Evolutionary conservation across 768 basidiomycete genomes (phyloP).

Genomic region (Trametes villosa): DNA sequence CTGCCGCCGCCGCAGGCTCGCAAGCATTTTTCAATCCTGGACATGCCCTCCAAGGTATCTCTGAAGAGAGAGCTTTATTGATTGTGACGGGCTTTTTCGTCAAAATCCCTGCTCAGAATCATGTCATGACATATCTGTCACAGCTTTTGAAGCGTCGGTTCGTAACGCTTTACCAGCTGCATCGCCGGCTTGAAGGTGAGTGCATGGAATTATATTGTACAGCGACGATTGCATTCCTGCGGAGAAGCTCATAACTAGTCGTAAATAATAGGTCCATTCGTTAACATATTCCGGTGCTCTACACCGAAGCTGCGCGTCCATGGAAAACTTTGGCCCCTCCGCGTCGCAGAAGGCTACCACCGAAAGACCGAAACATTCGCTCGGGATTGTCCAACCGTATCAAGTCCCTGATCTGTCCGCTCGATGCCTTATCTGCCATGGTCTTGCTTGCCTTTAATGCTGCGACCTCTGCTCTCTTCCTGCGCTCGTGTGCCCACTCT

Average conservation of each 20-base stretch:
- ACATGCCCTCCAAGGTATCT: too few relatives aligned
- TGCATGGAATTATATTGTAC: too few relatives aligned
- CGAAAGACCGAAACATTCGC: background rate
- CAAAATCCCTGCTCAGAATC: too few relatives aligned
- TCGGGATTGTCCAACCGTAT: background rate
- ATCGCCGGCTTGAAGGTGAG: too few relatives aligned
- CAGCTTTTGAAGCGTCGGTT: too few relatives aligned
- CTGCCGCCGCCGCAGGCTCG: background rate
- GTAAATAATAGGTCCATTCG: background rate
- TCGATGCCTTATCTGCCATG: background rate
- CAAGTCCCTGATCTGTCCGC: background rate
- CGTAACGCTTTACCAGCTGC: too few relatives aligned
- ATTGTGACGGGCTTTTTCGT: too few relatives aligned
- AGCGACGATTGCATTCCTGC: too few relatives aligned
- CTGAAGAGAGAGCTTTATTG: too few relatives aligned
- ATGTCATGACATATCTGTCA: too few relatives aligned
- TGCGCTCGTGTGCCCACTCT: conserved; percentile 14
- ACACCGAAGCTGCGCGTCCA: background rate
- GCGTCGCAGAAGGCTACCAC: background rate
- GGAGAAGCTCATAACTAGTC: background rate
- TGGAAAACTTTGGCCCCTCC: background rate
- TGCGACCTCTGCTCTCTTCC: conserved; percentile 3
- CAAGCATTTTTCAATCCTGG: too few relatives aligned
- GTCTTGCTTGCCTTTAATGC: background rate
- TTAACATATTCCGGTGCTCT: background rate